phyloP scores from a whole-genome alignment of 768 basidiomycete species.

The Lactifluus volemus region DNA sequence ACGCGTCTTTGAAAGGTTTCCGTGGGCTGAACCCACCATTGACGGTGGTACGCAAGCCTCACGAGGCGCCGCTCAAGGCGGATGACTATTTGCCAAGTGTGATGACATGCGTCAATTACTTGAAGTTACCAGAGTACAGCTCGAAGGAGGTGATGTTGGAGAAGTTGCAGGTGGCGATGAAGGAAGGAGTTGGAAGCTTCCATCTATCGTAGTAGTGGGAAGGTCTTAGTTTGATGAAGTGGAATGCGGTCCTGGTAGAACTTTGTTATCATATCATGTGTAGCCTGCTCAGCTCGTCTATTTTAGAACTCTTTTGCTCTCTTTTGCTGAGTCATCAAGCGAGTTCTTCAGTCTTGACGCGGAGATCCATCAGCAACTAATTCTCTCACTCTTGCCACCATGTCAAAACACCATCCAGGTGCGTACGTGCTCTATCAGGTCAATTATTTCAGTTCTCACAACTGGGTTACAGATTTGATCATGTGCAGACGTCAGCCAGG shows the following conservation, averaged over 20 bases:
- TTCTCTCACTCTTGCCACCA: constrained; percentile 11
- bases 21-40: constrained; percentile 87
- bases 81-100: constrained; percentile 96
- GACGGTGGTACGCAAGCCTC: constrained; percentile 95
- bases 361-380: not conserved
- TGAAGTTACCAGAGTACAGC: constrained; percentile 95
- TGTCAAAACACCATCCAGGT: constrained; percentile 33
- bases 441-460: not conserved
- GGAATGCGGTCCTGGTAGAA: constrained; percentile 2
- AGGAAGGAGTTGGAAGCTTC: constrained; percentile 95
- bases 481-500: constrained; percentile 98
- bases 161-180: constrained; percentile 77
- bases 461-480: constrained; percentile 63
- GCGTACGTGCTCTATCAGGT: not conserved
- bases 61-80: constrained; percentile 81
- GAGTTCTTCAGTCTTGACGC: too few species aligned
- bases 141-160: constrained; percentile 76
- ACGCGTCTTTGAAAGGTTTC: constrained; percentile 55
- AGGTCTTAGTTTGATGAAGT: not conserved
- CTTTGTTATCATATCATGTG: constrained; percentile 1
- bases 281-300: not conserved
- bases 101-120: constrained; percentile 97
- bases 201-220: constrained; percentile 84
- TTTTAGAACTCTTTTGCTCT: not conserved
- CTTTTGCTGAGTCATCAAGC: constrained; percentile 9